A percentile compares a stretch with the other conserved stretches of the same genome.
phyloP scores from a whole-genome alignment of 2,329 filamentous ascomycete species.

The Neofusicoccum sp. region DNA sequence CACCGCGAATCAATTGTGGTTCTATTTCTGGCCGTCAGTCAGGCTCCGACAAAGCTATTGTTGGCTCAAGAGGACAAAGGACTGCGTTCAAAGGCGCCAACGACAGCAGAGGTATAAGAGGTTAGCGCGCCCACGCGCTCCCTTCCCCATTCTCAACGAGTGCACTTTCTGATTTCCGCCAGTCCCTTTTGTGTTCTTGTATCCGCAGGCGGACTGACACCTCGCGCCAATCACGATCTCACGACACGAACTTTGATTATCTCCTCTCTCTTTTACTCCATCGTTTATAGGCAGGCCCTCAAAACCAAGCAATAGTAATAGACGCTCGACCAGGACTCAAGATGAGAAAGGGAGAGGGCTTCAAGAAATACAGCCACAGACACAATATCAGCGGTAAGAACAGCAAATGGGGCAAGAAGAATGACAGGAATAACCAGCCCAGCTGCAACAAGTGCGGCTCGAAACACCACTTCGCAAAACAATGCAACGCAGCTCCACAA shows the following conservation, averaged over 20 bases:
- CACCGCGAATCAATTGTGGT: background rate
- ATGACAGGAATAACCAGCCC: background rate
- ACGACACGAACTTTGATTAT: background rate
- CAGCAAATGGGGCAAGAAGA: background rate
- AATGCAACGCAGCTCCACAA: background rate
- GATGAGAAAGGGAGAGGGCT: background rate
- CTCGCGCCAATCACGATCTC: background rate
- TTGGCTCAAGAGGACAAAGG: background rate
- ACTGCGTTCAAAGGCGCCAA: background rate
- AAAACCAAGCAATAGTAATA: background rate
- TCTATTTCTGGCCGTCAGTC: background rate
- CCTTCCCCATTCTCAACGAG: background rate
- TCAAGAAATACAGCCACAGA: background rate
- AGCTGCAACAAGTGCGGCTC: background rate
- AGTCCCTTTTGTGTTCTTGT: background rate
- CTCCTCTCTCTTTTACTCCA: background rate
- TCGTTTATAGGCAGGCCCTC: background rate
- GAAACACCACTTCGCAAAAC: background rate
- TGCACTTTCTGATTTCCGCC: background rate
- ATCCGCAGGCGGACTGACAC: constrained; percentile 4
- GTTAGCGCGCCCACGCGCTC: background rate
- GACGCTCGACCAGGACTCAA: background rate
- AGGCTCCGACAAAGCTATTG: background rate
- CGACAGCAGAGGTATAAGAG: background rate
- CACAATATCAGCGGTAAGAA: background rate